Conservation (phyloP, 2,329 filamentous ascomycete genomes). For the Sclerotinia borealis region DNA sequence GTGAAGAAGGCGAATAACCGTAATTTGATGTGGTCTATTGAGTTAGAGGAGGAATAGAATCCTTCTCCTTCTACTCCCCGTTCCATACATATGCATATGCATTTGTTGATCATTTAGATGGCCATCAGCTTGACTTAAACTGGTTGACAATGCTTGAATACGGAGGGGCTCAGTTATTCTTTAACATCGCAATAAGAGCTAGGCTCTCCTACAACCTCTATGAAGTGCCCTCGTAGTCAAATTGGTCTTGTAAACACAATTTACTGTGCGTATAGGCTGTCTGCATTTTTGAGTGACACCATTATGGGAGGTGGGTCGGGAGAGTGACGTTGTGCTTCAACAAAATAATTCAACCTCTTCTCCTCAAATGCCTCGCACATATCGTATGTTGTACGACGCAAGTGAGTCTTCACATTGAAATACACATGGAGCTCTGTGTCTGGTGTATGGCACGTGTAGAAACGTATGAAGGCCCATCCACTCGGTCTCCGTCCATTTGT, state of each 20-base stretch:
- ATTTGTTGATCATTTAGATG: background rate
- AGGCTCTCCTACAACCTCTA: background rate
- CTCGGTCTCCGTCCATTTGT: background rate
- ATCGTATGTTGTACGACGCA: background rate
- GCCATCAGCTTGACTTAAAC: background rate
- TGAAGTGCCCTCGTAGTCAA: background rate
- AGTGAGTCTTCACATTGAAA: background rate
- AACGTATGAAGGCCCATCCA: background rate
- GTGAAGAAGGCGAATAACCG: background rate
- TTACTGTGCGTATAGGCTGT: background rate
- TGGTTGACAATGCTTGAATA: background rate
- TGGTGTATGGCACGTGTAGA: constrained; percentile 6
- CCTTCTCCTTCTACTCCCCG: background rate
- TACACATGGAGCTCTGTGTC: background rate
- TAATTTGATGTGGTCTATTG: background rate
- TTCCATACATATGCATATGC: background rate
- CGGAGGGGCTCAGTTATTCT: background rate
- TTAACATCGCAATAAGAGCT: background rate
- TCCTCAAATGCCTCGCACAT: background rate
- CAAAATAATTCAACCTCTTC: background rate
- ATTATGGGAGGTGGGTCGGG: background rate
- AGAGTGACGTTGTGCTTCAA: background rate
- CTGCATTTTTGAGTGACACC: constrained; percentile 5
- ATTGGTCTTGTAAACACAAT: background rate
- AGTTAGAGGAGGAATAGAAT: background rate